Evolutionary conservation across 192 early-diverging fungal genomes (phyloP), one percentile per base, ranked within the genome.

Genomic region (Backusella mclennaniae): DNA sequence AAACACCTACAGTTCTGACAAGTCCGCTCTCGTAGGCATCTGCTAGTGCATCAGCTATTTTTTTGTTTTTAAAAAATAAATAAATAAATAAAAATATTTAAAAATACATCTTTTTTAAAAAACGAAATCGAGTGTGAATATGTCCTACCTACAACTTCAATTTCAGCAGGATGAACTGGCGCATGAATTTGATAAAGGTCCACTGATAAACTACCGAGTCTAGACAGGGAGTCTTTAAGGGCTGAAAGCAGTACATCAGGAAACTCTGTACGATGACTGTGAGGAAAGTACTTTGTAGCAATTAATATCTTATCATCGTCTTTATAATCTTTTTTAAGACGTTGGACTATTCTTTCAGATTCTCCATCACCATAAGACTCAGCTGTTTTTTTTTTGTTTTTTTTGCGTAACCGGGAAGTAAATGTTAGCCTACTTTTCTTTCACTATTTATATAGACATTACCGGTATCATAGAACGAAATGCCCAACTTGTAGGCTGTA

Each of bases 121-220:
- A 68, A 19, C 38, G 15, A 35, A 35, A 68, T 35, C 3, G 12
- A 67, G 33, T 36, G 15, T 67, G 29, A 17, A 4, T 19, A 26
- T 42, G n/a, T n/a, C 71, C 73, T 82, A 84, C 80, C 84, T 46
- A 86, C 73, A 23, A 86, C 84, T 69, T 88, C 87, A 52, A 88
- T 76, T n/a, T 74, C 71, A 31, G 77, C 80, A 9, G 81, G 44
- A 31, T 86, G 85, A 35, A 87, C 76, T 6, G 87, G 85, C 7
- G 82, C 87, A 69, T 88, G 87, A 63, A 88, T 85, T 69, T 88
- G 87, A 73, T 84, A 85, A 4, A 88, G 78, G 21, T 88, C 87
- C n/a, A 80, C 66, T 36, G 79, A 68, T 33, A 79, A 75, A 19
- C 86, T 80, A 15, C 85, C 85, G 0, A 88, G 72, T 15, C 84